phyloP scores from a whole-genome alignment of 176 grass and related monocot species.

The Musa schizocarpa region DNA sequence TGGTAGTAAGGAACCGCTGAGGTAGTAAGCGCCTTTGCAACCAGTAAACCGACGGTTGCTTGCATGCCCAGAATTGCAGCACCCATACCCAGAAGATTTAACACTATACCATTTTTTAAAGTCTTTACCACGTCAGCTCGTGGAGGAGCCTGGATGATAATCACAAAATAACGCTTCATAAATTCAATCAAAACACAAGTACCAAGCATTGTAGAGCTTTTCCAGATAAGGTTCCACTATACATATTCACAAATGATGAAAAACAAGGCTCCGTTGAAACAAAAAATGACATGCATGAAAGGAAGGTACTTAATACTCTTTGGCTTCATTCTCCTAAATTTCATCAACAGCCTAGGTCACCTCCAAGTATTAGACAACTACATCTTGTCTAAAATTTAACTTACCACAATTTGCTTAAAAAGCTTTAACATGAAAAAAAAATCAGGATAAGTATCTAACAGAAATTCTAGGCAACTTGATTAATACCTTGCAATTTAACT shows the following conservation, averaged over 20 bases:
- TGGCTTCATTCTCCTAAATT: background rate
- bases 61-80: slow-evolving; percentile 83
- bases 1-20: slow-evolving; percentile 75
- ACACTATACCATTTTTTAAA: slow-evolving; percentile 55
- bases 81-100: slow-evolving; percentile 84
- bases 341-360: background rate
- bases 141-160: slow-evolving; percentile 66
- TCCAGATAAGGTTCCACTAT: background rate
- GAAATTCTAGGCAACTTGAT: no score
- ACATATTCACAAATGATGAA: background rate
- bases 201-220: background rate
- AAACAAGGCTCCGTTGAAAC: background rate
- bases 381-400: background rate
- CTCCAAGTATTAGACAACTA: background rate
- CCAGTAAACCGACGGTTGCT: slow-evolving; percentile 66
- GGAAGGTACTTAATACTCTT: background rate
- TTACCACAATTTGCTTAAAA: background rate
- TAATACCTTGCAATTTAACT: no score
- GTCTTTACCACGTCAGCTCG: slow-evolving; percentile 63
- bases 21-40: slow-evolving; percentile 69
- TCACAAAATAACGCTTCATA: background rate
- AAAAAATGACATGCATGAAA: background rate
- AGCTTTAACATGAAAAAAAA: background rate
- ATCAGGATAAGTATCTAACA: no score
- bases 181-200: background rate